Percentiles rank a stretch among this genome's conserved stretches.
These are phyloP conservation scores for Plenodomus tracheiphilus DNA, from an alignment of 2,329 filamentous ascomycete genomes.

Conservation along the genomic window DNA sequence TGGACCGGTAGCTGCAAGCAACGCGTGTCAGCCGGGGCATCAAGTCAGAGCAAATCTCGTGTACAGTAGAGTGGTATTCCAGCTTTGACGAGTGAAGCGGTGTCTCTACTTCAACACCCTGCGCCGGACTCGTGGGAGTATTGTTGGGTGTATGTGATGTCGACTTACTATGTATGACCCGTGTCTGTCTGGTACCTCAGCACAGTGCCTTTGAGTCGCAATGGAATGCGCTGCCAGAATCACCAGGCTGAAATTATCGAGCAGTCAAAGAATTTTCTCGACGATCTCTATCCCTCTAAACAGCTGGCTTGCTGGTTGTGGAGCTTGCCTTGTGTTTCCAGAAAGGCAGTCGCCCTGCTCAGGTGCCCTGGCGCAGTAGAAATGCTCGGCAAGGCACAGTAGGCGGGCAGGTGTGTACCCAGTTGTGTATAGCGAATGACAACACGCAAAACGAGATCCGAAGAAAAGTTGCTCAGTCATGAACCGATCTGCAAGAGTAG, in stretches of 20 bases:
- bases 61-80: not conserved
- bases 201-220: constrained; percentile 24
- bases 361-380: constrained; percentile 17
- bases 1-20: constrained; percentile 20
- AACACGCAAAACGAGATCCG: not conserved
- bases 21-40: constrained; percentile 17
- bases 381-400: constrained; percentile 35
- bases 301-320: constrained; percentile 7
- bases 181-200: no score
- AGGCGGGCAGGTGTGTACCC: constrained; percentile 2
- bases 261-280: constrained; percentile 1
- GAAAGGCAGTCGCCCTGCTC: constrained; percentile 25
- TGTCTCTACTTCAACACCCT: not conserved
- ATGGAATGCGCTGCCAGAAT: constrained; percentile 15
- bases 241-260: constrained; percentile 21
- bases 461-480: constrained; percentile 5
- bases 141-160: constrained; percentile 14
- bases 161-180: constrained; percentile 24
- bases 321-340: constrained; percentile 15
- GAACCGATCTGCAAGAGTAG: constrained; percentile 6
- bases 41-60: not conserved
- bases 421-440: constrained; percentile 3
- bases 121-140: not conserved
- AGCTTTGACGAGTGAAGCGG: not conserved
- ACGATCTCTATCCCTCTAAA: not conserved